Conservation (phyloP, 2,329 filamentous ascomycete species). For the Aspergillus tanneri region DNA sequence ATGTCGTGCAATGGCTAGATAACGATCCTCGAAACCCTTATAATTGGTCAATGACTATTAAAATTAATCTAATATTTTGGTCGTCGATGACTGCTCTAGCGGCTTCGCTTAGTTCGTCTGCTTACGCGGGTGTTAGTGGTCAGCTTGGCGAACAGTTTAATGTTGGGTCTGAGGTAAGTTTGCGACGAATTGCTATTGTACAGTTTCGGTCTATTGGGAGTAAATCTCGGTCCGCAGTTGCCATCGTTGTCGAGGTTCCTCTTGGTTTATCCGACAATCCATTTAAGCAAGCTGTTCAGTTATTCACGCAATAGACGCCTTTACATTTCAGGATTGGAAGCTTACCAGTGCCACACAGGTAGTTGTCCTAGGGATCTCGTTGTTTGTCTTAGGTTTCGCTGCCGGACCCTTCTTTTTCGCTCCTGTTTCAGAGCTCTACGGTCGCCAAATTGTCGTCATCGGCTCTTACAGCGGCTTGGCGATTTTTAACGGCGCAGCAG, state of each 20-base stretch:
- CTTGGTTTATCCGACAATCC: no score
- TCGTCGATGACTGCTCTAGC: not conserved
- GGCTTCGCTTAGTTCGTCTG: not conserved
- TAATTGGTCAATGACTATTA: not conserved
- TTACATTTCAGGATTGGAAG: no score
- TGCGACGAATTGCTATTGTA: no score
- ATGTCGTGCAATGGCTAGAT: not conserved
- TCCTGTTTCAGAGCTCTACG: not conserved
- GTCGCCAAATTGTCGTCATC: not conserved
- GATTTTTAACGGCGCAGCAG: not conserved
- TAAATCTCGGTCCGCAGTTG: no score
- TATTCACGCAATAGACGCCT: no score
- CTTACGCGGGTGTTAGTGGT: not conserved
- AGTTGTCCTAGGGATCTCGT: not conserved
- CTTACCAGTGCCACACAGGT: no score
- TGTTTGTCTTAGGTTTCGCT: slow-evolving; percentile 1
- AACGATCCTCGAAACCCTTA: not conserved
- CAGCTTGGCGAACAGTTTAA: not conserved
- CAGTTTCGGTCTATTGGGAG: no score
- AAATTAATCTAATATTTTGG: not conserved
- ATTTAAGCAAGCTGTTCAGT: no score
- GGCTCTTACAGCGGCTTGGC: not conserved
- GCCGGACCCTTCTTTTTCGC: not conserved
- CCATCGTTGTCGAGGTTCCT: no score
- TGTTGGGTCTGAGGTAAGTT: not conserved